These are phyloP conservation scores for Pistacia vera DNA, from an alignment of 345 rosid species.

Conservation along the genomic window DNA sequence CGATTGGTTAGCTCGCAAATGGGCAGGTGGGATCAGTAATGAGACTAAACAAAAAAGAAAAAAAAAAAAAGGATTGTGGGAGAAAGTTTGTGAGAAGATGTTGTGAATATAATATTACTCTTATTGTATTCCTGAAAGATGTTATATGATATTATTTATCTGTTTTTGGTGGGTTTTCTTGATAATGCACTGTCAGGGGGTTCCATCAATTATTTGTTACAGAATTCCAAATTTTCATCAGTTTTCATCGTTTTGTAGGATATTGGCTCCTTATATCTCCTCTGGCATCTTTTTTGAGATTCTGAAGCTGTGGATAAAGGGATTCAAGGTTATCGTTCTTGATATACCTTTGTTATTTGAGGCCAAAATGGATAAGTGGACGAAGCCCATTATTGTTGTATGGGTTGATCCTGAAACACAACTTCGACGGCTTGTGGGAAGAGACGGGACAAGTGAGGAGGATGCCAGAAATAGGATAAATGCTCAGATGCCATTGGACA, in stretches of 20 bases:
- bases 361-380: slow-evolving; percentile 84
- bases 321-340: slow-evolving; percentile 67
- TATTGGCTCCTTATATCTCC: slow-evolving; percentile 85
- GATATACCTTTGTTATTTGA: slow-evolving; percentile 87
- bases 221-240: not conserved
- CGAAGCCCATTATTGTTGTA: slow-evolving; percentile 74
- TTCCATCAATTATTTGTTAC: not conserved
- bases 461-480: slow-evolving; percentile 76
- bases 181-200: not conserved
- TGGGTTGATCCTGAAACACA: slow-evolving; percentile 80
- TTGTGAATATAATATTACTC: no score
- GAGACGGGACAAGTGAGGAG: slow-evolving; percentile 63
- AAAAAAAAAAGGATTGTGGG: no score
- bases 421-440: slow-evolving; percentile 69
- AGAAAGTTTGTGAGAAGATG: no score
- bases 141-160: not conserved
- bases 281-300: slow-evolving; percentile 65
- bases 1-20: no score
- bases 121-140: not conserved
- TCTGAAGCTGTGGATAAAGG: slow-evolving; percentile 72
- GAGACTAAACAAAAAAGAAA: no score
- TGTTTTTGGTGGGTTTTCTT: not conserved
- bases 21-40: no score
- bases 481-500: slow-evolving; percentile 84
- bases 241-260: slow-evolving; percentile 36